Conservation (phyloP, 129 eudicot genomes). For the Escallonia herrerae region DNA sequence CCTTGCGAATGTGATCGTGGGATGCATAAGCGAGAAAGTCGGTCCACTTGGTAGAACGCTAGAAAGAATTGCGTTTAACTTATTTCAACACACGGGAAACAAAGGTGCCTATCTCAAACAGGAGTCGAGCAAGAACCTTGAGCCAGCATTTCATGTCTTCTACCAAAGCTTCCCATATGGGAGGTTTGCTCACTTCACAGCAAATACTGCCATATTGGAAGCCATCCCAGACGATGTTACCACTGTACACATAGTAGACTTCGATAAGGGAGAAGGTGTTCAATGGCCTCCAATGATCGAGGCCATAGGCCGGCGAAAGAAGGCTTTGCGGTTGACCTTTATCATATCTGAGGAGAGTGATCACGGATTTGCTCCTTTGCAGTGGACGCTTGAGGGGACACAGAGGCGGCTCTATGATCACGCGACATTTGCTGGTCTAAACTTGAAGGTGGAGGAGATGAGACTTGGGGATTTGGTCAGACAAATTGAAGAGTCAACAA, state of each 20-base stretch:
- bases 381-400: slow-evolving; percentile 33
- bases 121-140: slow-evolving; percentile 34
- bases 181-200: slow-evolving; percentile 54
- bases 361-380: slow-evolving; percentile 6
- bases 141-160: slow-evolving; percentile 36
- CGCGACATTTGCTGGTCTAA: slow-evolving; percentile 31
- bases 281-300: slow-evolving; percentile 62
- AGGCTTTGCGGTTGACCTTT: slow-evolving; percentile 33
- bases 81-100: slow-evolving; percentile 30
- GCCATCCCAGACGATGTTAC: slow-evolving; percentile 29
- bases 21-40: slow-evolving; percentile 28
- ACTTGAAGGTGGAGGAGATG: slow-evolving; percentile 31
- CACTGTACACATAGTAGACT: slow-evolving; percentile 39
- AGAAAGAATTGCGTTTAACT: slow-evolving; percentile 41
- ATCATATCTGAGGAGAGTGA: slow-evolving; percentile 12
- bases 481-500: background rate
- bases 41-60: slow-evolving; percentile 43
- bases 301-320: slow-evolving; percentile 24
- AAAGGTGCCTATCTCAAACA: slow-evolving; percentile 38
- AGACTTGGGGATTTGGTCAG: slow-evolving; percentile 14
- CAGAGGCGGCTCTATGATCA: slow-evolving; percentile 26
- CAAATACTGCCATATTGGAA: slow-evolving; percentile 54
- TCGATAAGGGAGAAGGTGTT: slow-evolving; percentile 50
- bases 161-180: slow-evolving; percentile 47
- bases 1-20: slow-evolving; percentile 34